Evolutionary conservation across 1,284 basidiomycete species (phyloP).

Genomic region (Heimioporus retisporus): DNA sequence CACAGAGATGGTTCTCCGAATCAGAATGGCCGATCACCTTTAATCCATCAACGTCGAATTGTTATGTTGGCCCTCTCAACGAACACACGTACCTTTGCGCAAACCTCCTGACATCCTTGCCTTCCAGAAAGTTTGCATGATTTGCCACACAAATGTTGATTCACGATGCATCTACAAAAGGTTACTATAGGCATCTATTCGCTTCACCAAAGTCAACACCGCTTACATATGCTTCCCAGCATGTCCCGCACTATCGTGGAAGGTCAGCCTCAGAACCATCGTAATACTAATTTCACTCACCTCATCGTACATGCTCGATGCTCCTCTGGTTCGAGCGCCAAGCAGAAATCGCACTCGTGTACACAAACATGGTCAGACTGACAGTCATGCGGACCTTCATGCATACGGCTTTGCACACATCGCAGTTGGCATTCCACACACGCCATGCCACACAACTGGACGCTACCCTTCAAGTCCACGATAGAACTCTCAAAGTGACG

Average conservation of each 20-base stretch:
- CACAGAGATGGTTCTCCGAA: constrained; percentile 61
- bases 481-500: constrained; percentile 52
- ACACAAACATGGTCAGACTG: constrained; percentile 57
- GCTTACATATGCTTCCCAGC: constrained; percentile 61
- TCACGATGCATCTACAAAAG: constrained; percentile 54
- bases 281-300: constrained; percentile 42
- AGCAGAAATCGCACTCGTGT: constrained; percentile 53
- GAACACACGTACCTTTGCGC: constrained; percentile 51
- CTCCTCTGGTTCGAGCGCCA: too few relatives aligned
- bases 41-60: constrained; percentile 23
- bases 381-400: constrained; percentile 58
- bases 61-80: neutral
- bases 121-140: constrained; percentile 53
- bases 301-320: constrained; percentile 49
- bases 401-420: constrained; percentile 57
- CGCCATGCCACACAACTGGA: constrained; percentile 59
- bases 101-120: constrained; percentile 58
- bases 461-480: constrained; percentile 55
- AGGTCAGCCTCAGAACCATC: neutral
- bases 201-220: neutral
- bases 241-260: constrained; percentile 60
- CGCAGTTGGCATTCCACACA: constrained; percentile 58
- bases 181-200: neutral
- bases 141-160: constrained; percentile 57
- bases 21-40: constrained; percentile 56